These are phyloP conservation scores for Euptelea pleiosperma DNA, from an alignment of 164 flowering plant genomes.

Conservation along the genomic window DNA sequence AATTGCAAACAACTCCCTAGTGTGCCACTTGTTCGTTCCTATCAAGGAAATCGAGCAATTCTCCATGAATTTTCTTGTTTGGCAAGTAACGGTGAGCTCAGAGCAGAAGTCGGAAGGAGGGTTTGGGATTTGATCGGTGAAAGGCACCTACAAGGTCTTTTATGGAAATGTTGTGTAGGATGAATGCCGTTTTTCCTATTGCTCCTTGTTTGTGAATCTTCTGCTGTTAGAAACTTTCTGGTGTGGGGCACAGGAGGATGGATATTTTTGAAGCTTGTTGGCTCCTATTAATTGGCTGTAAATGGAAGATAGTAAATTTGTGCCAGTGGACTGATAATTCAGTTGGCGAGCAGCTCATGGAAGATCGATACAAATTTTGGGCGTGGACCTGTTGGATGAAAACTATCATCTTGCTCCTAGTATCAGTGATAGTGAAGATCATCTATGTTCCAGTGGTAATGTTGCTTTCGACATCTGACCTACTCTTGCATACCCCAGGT, in stretches of 20 bases:
- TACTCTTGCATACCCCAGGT: neutral
- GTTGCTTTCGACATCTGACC: neutral
- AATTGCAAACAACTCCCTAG: neutral
- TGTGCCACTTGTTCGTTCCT: neutral
- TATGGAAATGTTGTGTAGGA: neutral
- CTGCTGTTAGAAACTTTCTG: neutral
- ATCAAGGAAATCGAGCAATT: neutral
- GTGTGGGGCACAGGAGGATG: neutral
- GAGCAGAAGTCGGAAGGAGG: no score
- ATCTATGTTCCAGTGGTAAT: neutral
- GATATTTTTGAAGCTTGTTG: neutral
- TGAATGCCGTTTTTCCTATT: neutral
- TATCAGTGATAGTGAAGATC: neutral
- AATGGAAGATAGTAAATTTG: neutral
- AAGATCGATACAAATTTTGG: no score
- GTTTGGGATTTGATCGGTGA: no score
- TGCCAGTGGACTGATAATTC: neutral
- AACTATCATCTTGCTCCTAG: no score
- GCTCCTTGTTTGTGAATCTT: neutral
- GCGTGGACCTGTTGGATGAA: no score
- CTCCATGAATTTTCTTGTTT: neutral
- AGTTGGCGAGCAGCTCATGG: neutral
- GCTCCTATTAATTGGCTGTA: neutral
- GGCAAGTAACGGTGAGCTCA: no score
- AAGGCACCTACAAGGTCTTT: neutral